These are phyloP conservation scores for Mallotus japonicus DNA, from an alignment of 441 rosid species.

Conservation along the genomic window DNA sequence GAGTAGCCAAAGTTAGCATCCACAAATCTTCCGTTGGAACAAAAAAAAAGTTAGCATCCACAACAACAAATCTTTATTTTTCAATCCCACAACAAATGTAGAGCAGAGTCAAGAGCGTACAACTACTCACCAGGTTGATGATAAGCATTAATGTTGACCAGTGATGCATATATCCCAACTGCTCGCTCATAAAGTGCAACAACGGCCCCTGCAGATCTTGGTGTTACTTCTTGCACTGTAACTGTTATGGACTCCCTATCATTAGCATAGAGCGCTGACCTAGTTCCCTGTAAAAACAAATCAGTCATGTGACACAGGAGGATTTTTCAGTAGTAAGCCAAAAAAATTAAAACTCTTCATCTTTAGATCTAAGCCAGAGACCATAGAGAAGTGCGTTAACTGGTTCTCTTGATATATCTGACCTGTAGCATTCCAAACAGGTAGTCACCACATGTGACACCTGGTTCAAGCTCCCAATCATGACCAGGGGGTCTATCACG, in stretches of 20 bases:
- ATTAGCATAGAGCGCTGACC: conserved; percentile 91
- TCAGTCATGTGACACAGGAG: conserved; percentile 2
- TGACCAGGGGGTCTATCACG: conserved; percentile 98
- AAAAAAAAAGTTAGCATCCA: not conserved
- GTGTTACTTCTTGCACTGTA: conserved; percentile 88
- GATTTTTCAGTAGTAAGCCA: not conserved
- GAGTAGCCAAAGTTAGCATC: not conserved
- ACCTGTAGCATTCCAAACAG: conserved; percentile 99
- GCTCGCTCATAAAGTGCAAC: conserved; percentile 96
- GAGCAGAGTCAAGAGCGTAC: conserved; percentile 14
- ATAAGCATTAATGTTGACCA: conserved; percentile 88
- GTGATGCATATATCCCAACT: conserved; percentile 87
- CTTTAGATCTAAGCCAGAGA: not conserved
- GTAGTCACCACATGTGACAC: conserved; percentile 98
- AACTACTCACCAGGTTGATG: conserved; percentile 81
- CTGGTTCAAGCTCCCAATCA: conserved; percentile 99
- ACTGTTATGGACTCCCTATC: conserved; percentile 85
- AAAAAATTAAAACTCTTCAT: not conserved
- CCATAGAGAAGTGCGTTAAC: not conserved
- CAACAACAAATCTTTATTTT: not conserved
- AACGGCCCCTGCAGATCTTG: conserved; percentile 85
- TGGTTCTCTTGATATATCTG: conserved; percentile 12
- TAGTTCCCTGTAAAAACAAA: conserved; percentile 71
- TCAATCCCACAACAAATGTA: conserved; percentile 17
- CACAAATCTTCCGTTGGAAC: too few relatives aligned